Evolutionary conservation across 371 early-diverging fungal genomes (phyloP), one percentile per base, ranked within the genome.

Genomic region (Batkoa obscura): DNA sequence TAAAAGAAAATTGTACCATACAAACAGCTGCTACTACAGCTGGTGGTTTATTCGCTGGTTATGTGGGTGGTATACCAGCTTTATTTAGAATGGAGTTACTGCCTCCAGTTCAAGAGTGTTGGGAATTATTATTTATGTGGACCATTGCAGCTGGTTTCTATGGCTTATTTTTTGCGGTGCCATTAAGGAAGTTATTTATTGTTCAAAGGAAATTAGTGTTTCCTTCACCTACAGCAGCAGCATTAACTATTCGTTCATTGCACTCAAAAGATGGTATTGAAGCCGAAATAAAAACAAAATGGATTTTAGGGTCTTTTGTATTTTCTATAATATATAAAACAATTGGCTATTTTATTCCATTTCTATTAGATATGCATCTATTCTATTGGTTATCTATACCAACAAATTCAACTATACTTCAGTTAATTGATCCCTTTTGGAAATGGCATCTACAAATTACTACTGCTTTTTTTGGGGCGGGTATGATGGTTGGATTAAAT

Each of bases 141-240:
- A 72, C 79, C 5, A 67, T 71, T 49, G 69, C 70, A 50, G 68
- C 76, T 35, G 76, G 80, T 15, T 78, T 78, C 69, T 82, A 76
- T 38, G 84, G 84, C 58, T 64, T 82, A 35, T 84, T 81, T 68
- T 84, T 81, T 59, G 81, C 81, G 49, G 71, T 84, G 31, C 84
- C 84, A 42, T 76, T 84, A 34, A 79, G 84, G 49, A 39, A 64
- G 6, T 78, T 79, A 62, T 84, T 80, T 59, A 74, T 83, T 54
- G 68, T 83, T 63, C 78, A 81, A 57, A 76, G 76, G 59, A 68
- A 83, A 50, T 62, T 83, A 51, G 69, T 71, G 57, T 83, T 83
- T 72, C 84, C 84, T 43, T 72, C 81, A 30, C 79, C 80, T 12
- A 73, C 76, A 59, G 82, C 77, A 51, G 71, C 84, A 17, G 84